Evolutionary conservation across 1,139 yeast species (phyloP).

Genomic region (Blastobotrys niveus): DNA sequence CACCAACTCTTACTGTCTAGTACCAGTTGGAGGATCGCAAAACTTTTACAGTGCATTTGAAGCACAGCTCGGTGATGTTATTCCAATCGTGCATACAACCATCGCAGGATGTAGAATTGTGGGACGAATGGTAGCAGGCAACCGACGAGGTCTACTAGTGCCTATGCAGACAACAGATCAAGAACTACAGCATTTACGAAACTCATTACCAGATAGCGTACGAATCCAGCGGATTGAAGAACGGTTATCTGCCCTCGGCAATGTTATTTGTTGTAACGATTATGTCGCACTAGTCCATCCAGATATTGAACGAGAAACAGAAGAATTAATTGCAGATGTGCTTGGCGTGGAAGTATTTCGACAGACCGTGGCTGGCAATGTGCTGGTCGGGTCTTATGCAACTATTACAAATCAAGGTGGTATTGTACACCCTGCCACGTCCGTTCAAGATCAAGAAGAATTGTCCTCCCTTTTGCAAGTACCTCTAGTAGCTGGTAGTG

Average conservation of each 20-base stretch:
- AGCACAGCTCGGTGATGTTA: constrained; percentile 93
- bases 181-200: constrained; percentile 95
- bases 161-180: constrained; percentile 99
- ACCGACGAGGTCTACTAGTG: constrained; percentile 92
- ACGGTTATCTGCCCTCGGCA: constrained; percentile 92
- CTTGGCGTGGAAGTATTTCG: constrained; percentile 98
- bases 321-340: constrained; percentile 97
- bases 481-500: constrained; percentile 97
- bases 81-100: constrained; percentile 95
- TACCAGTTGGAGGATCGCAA: constrained; percentile 97
- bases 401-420: constrained; percentile 96
- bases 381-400: constrained; percentile 94
- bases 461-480: constrained; percentile 91
- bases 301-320: constrained; percentile 98
- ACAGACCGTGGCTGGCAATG: constrained; percentile 98
- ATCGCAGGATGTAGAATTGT: constrained; percentile 97
- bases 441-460: constrained; percentile 97
- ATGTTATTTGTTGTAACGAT: constrained; percentile 97
- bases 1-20: constrained; percentile 93
- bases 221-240: constrained; percentile 98
- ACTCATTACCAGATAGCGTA: constrained; percentile 93
- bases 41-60: constrained; percentile 95
- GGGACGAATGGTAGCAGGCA: constrained; percentile 98
- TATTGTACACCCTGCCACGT: constrained; percentile 94
- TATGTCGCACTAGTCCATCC: constrained; percentile 99